These are phyloP conservation scores for Arabidopsis lyrata DNA, from an alignment of 441 rosid species.

Conservation along the genomic window DNA sequence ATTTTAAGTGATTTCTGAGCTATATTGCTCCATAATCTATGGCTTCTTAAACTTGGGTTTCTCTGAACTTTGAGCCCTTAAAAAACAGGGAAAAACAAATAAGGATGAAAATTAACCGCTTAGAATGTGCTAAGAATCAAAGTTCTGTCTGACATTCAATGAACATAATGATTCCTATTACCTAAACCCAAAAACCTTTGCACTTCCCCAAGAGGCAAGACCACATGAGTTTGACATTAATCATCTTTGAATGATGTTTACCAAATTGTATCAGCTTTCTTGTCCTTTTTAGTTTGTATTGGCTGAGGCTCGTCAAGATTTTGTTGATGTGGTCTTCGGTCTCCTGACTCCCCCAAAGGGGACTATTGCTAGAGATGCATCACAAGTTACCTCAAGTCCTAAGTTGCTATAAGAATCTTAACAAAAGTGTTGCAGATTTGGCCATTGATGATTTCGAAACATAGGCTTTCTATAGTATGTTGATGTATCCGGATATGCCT, in stretches of 20 bases:
- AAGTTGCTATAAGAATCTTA: constrained; percentile 7
- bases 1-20: no score
- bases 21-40: no score
- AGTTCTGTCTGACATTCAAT: background rate
- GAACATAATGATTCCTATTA: background rate
- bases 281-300: background rate
- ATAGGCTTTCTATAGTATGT: background rate
- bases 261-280: background rate
- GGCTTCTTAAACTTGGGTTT: background rate
- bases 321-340: constrained; percentile 14
- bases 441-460: background rate
- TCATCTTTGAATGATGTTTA: background rate
- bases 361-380: background rate
- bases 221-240: background rate
- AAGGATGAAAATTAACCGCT: background rate
- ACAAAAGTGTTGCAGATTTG: background rate
- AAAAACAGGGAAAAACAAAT: background rate
- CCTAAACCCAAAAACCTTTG: background rate
- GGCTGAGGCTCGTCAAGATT: constrained; percentile 30
- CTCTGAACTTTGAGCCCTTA: background rate
- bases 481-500: background rate
- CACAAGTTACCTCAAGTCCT: background rate
- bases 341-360: no score
- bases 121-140: background rate
- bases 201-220: background rate